These are phyloP conservation scores for Magnusiomyces ingens DNA, from an alignment of 1,139 yeast genomes.

Conservation along the genomic window DNA sequence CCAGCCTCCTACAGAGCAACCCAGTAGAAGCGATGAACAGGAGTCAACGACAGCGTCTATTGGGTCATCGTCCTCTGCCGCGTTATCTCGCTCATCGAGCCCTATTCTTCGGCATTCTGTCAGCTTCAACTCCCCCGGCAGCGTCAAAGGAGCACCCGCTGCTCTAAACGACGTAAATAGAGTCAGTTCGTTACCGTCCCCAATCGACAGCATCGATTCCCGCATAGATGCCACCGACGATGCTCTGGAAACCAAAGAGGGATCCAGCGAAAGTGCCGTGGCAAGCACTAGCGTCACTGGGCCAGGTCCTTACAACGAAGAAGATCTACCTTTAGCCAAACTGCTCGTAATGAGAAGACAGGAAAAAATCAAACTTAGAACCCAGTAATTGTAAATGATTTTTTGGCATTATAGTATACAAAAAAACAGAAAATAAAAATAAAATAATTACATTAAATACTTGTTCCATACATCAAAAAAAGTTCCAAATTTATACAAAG, in stretches of 20 bases:
- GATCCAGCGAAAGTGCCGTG: not conserved
- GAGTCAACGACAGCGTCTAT: not conserved
- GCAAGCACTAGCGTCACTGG: not conserved
- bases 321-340: conserved; percentile 16
- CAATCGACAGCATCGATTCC: not conserved
- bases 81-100: not conserved
- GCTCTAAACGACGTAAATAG: not conserved
- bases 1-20: not conserved
- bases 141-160: not conserved
- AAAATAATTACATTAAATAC: not conserved
- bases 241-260: not conserved
- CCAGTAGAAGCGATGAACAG: not conserved
- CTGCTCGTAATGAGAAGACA: conserved; percentile 14
- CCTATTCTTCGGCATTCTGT: not conserved
- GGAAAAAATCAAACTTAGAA: conserved; percentile 13
- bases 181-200: not conserved
- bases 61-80: not conserved
- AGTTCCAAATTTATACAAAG: conserved; percentile 1
- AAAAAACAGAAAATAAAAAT: not conserved
- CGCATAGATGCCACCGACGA: not conserved
- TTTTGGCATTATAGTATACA: not conserved
- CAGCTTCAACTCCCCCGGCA: not conserved
- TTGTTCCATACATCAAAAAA: not conserved
- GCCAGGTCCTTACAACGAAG: conserved; percentile 7
- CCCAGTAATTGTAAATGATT: not conserved